phyloP scores from a whole-genome alignment of 305 asterid species.

The Coffea humblotiana region DNA sequence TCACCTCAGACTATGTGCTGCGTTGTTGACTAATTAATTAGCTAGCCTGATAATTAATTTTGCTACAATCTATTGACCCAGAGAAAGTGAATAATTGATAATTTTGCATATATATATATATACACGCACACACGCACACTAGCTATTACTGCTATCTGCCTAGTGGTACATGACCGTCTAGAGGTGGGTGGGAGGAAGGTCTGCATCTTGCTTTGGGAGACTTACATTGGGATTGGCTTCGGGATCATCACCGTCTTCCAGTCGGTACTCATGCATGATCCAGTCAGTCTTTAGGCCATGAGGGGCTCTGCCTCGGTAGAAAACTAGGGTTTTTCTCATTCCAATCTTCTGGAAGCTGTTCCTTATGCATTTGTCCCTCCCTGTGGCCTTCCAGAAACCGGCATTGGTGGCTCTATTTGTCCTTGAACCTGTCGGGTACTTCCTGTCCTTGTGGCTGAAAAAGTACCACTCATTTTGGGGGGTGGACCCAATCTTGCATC shows the following conservation, averaged over 20 bases:
- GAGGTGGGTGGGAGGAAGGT: no score
- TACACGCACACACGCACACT: no score
- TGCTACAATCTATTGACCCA: background rate
- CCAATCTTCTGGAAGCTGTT: conserved; percentile 68
- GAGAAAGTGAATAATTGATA: background rate
- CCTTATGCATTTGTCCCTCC: conserved; percentile 78
- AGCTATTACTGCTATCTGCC: background rate
- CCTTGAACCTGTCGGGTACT: conserved; percentile 77
- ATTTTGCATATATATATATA: background rate
- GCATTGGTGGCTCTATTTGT: conserved; percentile 80
- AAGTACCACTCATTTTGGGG: conserved; percentile 89
- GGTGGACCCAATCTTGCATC: conserved; percentile 77
- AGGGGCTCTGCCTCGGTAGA: conserved; percentile 83
- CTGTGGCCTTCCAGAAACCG: conserved; percentile 89
- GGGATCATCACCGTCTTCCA: conserved; percentile 45
- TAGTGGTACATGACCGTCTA: no score
- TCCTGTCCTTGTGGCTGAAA: conserved; percentile 87
- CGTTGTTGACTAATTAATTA: background rate
- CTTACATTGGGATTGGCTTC: conserved; percentile 27
- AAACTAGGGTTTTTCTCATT: conserved; percentile 83
- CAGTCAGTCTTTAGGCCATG: conserved; percentile 84
- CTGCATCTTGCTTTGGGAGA: background rate
- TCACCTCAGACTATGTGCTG: background rate
- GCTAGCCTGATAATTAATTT: background rate
- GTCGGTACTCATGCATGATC: conserved; percentile 87